Evolutionary conservation across 2,329 filamentous ascomycete genomes (phyloP).

Genomic region (Epichloe gansuensis): DNA sequence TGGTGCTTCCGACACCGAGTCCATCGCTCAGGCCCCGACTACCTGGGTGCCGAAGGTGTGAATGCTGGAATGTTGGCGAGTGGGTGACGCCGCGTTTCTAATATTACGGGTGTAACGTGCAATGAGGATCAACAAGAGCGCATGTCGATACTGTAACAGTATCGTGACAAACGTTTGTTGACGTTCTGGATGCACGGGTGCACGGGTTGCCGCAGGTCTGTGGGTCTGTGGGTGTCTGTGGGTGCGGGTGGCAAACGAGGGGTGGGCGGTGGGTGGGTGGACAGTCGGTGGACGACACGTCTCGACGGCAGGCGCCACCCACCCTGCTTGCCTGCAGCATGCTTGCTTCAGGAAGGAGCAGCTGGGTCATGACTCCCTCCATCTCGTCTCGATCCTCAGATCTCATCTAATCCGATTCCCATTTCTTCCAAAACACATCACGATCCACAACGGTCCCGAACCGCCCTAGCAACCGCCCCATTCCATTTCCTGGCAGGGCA

Average conservation of each 20-base stretch:
- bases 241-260: not conserved
- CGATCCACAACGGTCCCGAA: not conserved
- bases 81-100: not conserved
- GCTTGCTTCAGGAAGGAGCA: not conserved
- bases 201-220: not conserved
- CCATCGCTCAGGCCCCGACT: slow-evolving; percentile 24
- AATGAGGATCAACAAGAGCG: not conserved
- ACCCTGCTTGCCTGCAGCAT: too few species aligned
- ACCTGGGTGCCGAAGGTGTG: not conserved
- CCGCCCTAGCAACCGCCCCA: too few species aligned
- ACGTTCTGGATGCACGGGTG: not conserved
- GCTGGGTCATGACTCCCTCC: too few species aligned
- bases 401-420: not conserved
- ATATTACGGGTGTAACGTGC: not conserved
- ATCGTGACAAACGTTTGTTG: not conserved
- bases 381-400: too few species aligned
- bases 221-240: not conserved
- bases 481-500: not conserved
- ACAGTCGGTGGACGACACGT: not conserved
- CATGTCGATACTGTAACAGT: not conserved
- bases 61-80: not conserved
- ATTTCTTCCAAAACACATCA: not conserved
- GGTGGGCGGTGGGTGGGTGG: not conserved
- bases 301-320: too few species aligned
- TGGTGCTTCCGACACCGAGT: slow-evolving; percentile 17